Conservation (phyloP, 202 grass and related monocot species). For the Setaria viridis region DNA sequence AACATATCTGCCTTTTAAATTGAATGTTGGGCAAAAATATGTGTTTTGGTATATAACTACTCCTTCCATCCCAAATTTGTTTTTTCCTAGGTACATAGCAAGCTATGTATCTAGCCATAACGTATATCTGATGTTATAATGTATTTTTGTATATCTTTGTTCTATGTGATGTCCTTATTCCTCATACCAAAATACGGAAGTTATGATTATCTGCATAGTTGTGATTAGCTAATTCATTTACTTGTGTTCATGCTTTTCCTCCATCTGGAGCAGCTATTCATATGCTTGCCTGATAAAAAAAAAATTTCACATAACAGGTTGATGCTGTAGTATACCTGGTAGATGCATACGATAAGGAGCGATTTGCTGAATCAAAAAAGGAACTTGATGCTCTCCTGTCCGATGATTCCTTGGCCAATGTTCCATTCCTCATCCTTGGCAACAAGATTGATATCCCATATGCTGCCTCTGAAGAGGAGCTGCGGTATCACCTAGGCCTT, state of each 20-base stretch:
- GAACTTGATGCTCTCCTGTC: conserved; percentile 87
- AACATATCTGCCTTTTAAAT: background rate
- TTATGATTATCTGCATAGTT: background rate
- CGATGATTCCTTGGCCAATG: conserved; percentile 78
- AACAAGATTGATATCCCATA: conserved; percentile 96
- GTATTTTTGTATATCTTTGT: conserved; percentile 3
- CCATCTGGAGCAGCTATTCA: background rate
- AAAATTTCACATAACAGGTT: conserved; percentile 58
- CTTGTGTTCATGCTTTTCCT: background rate
- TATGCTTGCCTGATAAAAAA: background rate
- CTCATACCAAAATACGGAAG: conserved; percentile 1
- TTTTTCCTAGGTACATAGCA: no score
- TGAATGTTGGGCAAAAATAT: background rate
- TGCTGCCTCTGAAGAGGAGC: conserved; percentile 89
- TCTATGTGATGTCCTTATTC: background rate
- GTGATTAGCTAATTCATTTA: background rate
- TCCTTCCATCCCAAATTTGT: no score
- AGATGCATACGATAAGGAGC: conserved; percentile 87
- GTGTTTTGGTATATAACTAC: background rate
- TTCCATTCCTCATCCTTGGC: conserved; percentile 89
- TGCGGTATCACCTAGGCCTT: conserved; percentile 87
- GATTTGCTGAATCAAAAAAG: conserved; percentile 90
- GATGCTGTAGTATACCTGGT: conserved; percentile 96
- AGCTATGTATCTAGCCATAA: no score
- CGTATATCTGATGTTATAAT: background rate